Base-by-base conservation (phyloP, 345 rosid species). In the Hypericum androsaemum region DNA sequence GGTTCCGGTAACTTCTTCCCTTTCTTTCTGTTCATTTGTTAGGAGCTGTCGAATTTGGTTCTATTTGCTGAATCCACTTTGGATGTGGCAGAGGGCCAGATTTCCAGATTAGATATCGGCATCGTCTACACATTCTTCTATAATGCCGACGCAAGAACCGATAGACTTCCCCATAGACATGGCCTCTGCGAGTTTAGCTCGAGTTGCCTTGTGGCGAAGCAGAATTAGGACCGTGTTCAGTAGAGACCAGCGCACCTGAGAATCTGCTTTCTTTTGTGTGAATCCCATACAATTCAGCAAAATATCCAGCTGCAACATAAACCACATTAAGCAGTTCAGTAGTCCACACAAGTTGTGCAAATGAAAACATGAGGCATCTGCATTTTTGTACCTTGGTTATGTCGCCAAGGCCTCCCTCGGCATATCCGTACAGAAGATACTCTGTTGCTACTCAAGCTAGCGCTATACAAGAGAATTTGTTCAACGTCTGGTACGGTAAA, bases 331-430 rank as follows among this genome's bases (percentile, higher is more conserved):
- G n/a, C n/a, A n/a, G n/a, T n/a, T n/a, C n/a, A n/a, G n/a, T n/a
- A n/a, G n/a, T n/a, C n/a, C n/a, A 35, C 56, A 47, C 7, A 2
- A 37, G 9, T 41, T 49, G 50, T 35, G 35, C 10, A 13, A 28
- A 14, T 3, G 53, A n/a, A n/a, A n/a, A n/a, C n/a, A n/a, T n/a
- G n/a, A n/a, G n/a, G n/a, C n/a, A n/a, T n/a, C n/a, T n/a, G n/a
- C n/a, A n/a, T n/a, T n/a, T 40, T 16, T n/a, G 7, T 40, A 87
- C 98, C 98, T 84, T 67, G 68, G 77, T 80, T 56, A 82, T 77
- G 69, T 89, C 95, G 35, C 80, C 81, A 49, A 86, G 86, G 59
- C 97, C 95, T 10, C 95, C 94, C 74, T 83, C 95, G 2, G 96
- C 87, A 13, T 67, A 77, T 53, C 92, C 95, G 38, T 65, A 87